Conservation (phyloP, 805 yeast species). For the Yamadazyma takamatsuzukensis region DNA sequence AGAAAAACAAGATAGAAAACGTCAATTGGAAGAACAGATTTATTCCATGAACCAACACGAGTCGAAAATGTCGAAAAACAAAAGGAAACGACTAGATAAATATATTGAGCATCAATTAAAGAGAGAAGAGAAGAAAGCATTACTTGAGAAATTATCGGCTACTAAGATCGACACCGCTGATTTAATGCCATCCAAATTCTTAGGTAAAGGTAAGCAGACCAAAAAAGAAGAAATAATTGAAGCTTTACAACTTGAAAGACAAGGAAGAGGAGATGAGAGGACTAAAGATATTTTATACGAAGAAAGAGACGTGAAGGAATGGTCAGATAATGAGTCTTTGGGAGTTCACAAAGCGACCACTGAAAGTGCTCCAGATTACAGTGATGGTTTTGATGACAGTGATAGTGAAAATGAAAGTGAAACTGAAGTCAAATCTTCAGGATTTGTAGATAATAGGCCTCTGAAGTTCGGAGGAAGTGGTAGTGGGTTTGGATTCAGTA, state of each 20-base stretch:
- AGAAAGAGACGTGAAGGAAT: slow-evolving; percentile 58
- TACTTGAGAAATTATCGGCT: slow-evolving; percentile 67
- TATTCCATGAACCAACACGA: slow-evolving; percentile 56
- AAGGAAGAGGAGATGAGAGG: slow-evolving; percentile 64
- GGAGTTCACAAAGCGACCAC: slow-evolving; percentile 13
- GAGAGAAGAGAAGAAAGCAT: slow-evolving; percentile 78
- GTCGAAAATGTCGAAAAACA: slow-evolving; percentile 63
- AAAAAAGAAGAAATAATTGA: slow-evolving; percentile 67
- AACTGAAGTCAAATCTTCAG: slow-evolving; percentile 26
- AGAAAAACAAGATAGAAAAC: slow-evolving; percentile 62
- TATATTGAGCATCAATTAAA: slow-evolving; percentile 88
- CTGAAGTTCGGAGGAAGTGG: slow-evolving; percentile 57
- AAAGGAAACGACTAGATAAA: slow-evolving; percentile 80
- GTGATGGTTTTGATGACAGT: slow-evolving; percentile 19
- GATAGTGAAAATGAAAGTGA: slow-evolving; percentile 12
- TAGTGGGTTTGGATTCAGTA: slow-evolving; percentile 65
- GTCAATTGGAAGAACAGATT: slow-evolving; percentile 56
- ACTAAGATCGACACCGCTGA: slow-evolving; percentile 68
- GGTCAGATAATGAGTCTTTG: slow-evolving; percentile 36
- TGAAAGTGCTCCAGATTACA: slow-evolving; percentile 7
- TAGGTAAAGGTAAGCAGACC: slow-evolving; percentile 74
- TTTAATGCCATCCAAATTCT: slow-evolving; percentile 67
- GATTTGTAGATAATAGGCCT: slow-evolving; percentile 71
- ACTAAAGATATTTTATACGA: slow-evolving; percentile 67
- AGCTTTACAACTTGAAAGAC: slow-evolving; percentile 67